phyloP scores from a whole-genome alignment of 495 filamentous ascomycete species.

The Rostrohypoxylon terebratum region DNA sequence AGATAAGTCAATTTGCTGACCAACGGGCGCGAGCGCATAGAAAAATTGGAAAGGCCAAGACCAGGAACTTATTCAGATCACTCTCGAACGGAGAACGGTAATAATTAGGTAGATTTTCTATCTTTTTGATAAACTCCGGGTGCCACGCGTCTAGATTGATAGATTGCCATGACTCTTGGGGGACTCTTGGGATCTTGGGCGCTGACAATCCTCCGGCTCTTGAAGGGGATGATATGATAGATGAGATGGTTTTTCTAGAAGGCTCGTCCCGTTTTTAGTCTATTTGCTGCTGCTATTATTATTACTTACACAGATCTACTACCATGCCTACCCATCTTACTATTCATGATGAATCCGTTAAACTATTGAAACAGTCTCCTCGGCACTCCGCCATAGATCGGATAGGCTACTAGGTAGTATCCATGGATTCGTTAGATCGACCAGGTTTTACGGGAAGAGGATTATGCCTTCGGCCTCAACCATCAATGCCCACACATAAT shows the following conservation, averaged over 20 bases:
- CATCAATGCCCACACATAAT: not conserved
- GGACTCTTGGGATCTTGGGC: slow-evolving; percentile 3
- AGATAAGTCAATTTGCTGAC: slow-evolving; percentile 37
- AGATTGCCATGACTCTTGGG: slow-evolving; percentile 31
- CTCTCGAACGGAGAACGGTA: slow-evolving; percentile 38
- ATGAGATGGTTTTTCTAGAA: slow-evolving; percentile 21
- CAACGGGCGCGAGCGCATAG: slow-evolving; percentile 32
- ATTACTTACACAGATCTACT: slow-evolving; percentile 2
- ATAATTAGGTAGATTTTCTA: slow-evolving; percentile 16
- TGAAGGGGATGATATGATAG: slow-evolving; percentile 19
- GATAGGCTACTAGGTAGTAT: slow-evolving; percentile 1
- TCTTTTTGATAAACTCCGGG: slow-evolving; percentile 44
- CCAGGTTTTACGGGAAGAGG: not conserved
- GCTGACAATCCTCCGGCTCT: slow-evolving; percentile 18
- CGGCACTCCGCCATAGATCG: not conserved
- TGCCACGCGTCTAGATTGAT: slow-evolving; percentile 4
- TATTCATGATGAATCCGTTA: slow-evolving; percentile 2
- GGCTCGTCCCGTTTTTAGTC: slow-evolving; percentile 31
- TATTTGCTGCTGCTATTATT: not conserved
- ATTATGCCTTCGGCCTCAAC: slow-evolving; percentile 12
- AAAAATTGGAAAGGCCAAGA: slow-evolving; percentile 41
- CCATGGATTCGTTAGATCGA: not conserved
- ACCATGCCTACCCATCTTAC: slow-evolving; percentile 12
- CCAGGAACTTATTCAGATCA: slow-evolving; percentile 31
- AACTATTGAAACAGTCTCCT: slow-evolving; percentile 16